A percentile compares a stretch with the other conserved stretches of the same genome.
phyloP scores from a whole-genome alignment of 2,329 filamentous ascomycete species.

The Phialophora chinensis region DNA sequence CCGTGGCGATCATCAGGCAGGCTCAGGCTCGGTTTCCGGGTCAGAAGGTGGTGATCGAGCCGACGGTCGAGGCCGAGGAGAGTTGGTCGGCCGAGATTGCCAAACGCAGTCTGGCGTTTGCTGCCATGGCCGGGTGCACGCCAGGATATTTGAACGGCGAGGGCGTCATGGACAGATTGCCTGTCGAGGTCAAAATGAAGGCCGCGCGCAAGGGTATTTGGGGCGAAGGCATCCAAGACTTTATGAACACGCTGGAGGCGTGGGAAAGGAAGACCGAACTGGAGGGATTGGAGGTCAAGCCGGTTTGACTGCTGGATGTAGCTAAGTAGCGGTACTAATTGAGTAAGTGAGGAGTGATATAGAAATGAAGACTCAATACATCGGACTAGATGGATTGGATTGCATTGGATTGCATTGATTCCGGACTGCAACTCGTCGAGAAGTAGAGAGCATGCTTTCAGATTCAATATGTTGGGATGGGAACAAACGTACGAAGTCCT shows the following conservation, averaged over 20 bases:
- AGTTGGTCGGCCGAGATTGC: constrained; percentile 54
- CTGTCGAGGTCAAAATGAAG: constrained; percentile 44
- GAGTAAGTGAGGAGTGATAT: too few relatives aligned
- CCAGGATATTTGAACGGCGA: constrained; percentile 61
- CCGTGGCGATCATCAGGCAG: constrained; percentile 53
- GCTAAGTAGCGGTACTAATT: too few relatives aligned
- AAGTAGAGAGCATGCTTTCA: too few relatives aligned
- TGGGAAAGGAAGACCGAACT: constrained; percentile 44
- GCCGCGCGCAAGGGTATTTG: constrained; percentile 42
- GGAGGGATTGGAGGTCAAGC: constrained; percentile 33
- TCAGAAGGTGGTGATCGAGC: constrained; percentile 48
- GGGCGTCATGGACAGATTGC: constrained; percentile 42
- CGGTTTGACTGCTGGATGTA: background rate
- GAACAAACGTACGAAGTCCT: too few relatives aligned
- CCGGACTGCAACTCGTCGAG: too few relatives aligned
- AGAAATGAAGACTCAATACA: too few relatives aligned
- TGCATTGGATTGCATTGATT: too few relatives aligned
- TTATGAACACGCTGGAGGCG: constrained; percentile 36
- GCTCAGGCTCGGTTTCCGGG: constrained; percentile 41
- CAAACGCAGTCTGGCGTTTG: constrained; percentile 49
- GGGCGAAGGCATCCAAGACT: constrained; percentile 45
- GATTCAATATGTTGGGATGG: too few relatives aligned
- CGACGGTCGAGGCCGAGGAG: constrained; percentile 54
- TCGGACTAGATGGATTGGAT: too few relatives aligned
- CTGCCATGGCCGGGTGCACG: constrained; percentile 57